Evolutionary conservation across 1,284 basidiomycete genomes (phyloP), one percentile per base, ranked within the genome.

Genomic region (Melampsora larici-populina): DNA sequence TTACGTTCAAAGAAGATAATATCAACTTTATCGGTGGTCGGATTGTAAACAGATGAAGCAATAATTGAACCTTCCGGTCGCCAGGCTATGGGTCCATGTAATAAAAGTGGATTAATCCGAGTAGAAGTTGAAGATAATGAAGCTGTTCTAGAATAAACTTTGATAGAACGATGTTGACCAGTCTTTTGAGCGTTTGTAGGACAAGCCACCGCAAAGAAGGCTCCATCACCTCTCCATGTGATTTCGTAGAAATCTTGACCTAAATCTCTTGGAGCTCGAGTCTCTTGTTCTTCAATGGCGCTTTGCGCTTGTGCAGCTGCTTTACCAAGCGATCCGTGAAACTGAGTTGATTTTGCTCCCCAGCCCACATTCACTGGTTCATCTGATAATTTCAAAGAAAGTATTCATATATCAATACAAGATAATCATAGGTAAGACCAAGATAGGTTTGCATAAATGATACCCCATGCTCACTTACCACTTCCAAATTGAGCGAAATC

Each of bases 311-410:
- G 81, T 0, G 93, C 92, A 4, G 92, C 92, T 11, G 89, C 86
- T 84, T 98, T 99, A 40, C 97, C 97, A 4, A 94, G 87, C 0
- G 94, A 95, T 17, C 97, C 97, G 81, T 98, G 95, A 83, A 99
- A 99, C 83, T 99, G 97, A 0, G 97, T 99, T 81, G 92, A 88
- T 82, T 96, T 97, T 4, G 92, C 93, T 40, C 97, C 97, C 97
- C 97, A 99, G 11, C 97, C 75, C 9, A 78, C 29, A 43, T 48
- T 55, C 26, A 78, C 68, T 5, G 68, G 75, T 43, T 78, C 36
- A 65, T 78, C 75, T 78, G 31, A 62, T 17, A 33, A 49, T 31
- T 17, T 15, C 24, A 68, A 31, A 68, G 36, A 24, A 40, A 49
- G 11, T 11, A 60, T 13, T 60, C 58, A 60, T 17, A 26, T 60